Evolutionary conservation across 2,329 filamentous ascomycete genomes (phyloP).

Genomic region (Paracamarosporium sp.): DNA sequence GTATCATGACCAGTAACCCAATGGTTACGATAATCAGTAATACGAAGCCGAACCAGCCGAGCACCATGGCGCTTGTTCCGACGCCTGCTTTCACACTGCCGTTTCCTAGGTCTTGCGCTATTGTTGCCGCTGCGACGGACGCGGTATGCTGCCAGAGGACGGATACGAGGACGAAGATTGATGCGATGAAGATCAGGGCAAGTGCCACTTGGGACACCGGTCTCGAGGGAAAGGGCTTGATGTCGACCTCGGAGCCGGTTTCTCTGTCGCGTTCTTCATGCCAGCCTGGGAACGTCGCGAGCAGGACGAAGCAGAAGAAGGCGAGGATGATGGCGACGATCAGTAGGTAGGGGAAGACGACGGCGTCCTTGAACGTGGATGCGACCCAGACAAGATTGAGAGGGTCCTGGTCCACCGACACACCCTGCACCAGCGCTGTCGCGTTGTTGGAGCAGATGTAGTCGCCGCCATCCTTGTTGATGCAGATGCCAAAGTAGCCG

Average conservation of each 20-base stretch:
- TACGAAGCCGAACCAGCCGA: conserved; percentile 97
- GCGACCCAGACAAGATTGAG: conserved; percentile 97
- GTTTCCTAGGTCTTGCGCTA: conserved; percentile 91
- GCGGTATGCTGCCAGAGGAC: conserved; percentile 93
- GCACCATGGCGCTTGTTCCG: conserved; percentile 92
- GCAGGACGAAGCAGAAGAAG: conserved; percentile 91
- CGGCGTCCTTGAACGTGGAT: conserved; percentile 96
- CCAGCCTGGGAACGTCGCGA: conserved; percentile 97
- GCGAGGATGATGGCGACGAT: conserved; percentile 98
- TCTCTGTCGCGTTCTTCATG: conserved; percentile 85
- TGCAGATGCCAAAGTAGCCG: conserved; percentile 97
- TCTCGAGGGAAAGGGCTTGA: conserved; percentile 91
- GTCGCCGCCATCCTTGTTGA: conserved; percentile 86
- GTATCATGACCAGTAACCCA: conserved; percentile 92
- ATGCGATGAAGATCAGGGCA: conserved; percentile 82
- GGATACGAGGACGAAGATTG: conserved; percentile 70
- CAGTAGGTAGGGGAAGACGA: conserved; percentile 97
- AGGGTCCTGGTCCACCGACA: conserved; percentile 90
- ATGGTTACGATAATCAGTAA: conserved; percentile 95
- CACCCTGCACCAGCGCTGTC: conserved; percentile 86
- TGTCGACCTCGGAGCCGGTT: conserved; percentile 81
- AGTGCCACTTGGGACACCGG: conserved; percentile 92
- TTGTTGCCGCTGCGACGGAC: conserved; percentile 91
- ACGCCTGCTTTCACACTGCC: conserved; percentile 86
- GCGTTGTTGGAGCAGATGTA: conserved; percentile 99